Evolutionary conservation across 75 land plant genomes (phyloP), one percentile per base, ranked within the genome.

Genomic region (Pinus albicaulis): DNA sequence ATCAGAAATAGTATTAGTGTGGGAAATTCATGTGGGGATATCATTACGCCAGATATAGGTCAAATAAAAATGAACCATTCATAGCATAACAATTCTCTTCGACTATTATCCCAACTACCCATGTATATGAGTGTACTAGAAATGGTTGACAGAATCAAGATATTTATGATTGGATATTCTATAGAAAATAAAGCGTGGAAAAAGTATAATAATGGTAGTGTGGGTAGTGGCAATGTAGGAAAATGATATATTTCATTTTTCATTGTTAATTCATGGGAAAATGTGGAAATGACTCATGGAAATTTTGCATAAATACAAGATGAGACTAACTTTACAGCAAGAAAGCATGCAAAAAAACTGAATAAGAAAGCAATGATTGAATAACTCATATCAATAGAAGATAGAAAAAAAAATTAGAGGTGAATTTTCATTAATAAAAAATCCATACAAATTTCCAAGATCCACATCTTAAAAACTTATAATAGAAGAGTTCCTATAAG

Each of bases 221-320:
- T 78, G 15, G 80, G 62, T 7, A 76, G 71, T 26, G 61, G 62
- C 13, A 36, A 80, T 52, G 85, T 72, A 25, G 59, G 75, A 58
- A 77, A 78, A 31, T 66, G 79, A 70, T 82, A 62, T 65, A 72
- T 76, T 72, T 52, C 89, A 36, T 81, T 77, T 5, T 87, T 75
- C 62, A 56, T 77, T 1, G 72, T 77, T 58, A 71, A 62, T 57
- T 80, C 89, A 74, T 90, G 92, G 92, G 84, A 80, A n/a, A 83
- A 82, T 69, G 64, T 81, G 36, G 3, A 78, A 14, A 61, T 78
- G n/a, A 73, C 83, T 48, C 22, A 71, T 13, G 84, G 82, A 31
- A 77, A 68, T 58, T 68, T 76, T 55, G 25, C 70, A 10, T 53
- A 53, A 22, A 38, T 65, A 55, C 63, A 44, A n/a, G 34, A 44